Base-by-base conservation (phyloP, 371 early-diverging fungal species). In the Mucor piriformis region DNA sequence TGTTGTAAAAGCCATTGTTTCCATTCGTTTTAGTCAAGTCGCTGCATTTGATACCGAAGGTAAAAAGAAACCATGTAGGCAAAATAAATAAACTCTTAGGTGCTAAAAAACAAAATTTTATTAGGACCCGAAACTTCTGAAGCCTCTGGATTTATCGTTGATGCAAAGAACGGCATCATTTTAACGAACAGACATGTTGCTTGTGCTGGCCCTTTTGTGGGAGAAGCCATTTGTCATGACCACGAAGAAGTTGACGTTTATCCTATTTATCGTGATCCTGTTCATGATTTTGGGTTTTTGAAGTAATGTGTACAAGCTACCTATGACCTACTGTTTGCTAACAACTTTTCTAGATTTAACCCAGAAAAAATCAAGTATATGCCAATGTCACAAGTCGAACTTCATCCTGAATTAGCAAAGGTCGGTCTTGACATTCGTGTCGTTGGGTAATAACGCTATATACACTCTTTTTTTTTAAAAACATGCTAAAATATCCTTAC, bases 131-230 rank as follows among this genome's bases (percentile, higher is more conserved):
- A 74, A 50, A 74, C 74, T 7, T 79, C 80, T 23, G 77, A 79
- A 38, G 96, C 98, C 1, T 89, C 97, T 8, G 98, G 98, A 11
- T 97, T 97, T 69, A 88, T 98, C 11, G 96, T 98, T 1, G 97
- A 98, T 64, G 92, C 90, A 6, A 61, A 84, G 58, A 81, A 79
- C 3, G 98, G 95, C 12, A 82, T 96, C 35, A 92, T 96, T 48
- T 82, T 96, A 29, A 90, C 97, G 7, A 97, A 97, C 72, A 82
- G 96, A 12, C 97, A 97, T 61, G 95, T 96, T 20, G 93, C 92
- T 13, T 90, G 92, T 51, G 86, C 94, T 1, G 97, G 93, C 11
- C 98, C 97, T 4, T 89, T 94, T 62, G 89, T 93, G 1, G 95
- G 93, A 20, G 89, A 88, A 69, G 91, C 93, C 6, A 81, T 95